Percentiles rank a stretch among this genome's conserved stretches.
phyloP scores from a whole-genome alignment of 2,329 filamentous ascomycete genomes.

The Diaporthe capsici region DNA sequence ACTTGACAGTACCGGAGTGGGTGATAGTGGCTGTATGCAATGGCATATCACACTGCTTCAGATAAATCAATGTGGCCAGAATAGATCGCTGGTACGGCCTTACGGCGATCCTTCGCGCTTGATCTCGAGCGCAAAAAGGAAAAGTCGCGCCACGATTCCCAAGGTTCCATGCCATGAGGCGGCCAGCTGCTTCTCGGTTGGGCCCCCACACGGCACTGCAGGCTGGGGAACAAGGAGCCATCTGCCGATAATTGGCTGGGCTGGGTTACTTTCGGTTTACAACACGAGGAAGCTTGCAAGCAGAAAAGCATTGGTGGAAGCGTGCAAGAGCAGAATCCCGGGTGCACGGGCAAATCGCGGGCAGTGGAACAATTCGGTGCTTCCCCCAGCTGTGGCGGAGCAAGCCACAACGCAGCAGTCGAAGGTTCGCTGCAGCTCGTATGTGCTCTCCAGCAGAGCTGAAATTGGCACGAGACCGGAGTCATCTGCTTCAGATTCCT shows the following conservation, averaged over 20 bases:
- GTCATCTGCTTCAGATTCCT: not conserved
- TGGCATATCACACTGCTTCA: not conserved
- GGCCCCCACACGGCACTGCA: slow-evolving; percentile 15
- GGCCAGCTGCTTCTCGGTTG: slow-evolving; percentile 29
- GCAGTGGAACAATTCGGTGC: not conserved
- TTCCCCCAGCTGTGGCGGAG: slow-evolving; percentile 13
- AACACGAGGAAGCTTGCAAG: slow-evolving; percentile 25
- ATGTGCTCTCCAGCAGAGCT: not conserved
- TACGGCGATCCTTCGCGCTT: slow-evolving; percentile 5
- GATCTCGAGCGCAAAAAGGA: slow-evolving; percentile 13
- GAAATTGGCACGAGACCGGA: not conserved
- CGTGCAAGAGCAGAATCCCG: slow-evolving; percentile 10
- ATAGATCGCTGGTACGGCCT: not conserved
- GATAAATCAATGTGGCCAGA: not conserved
- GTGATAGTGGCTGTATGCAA: slow-evolving; percentile 30
- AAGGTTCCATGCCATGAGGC: slow-evolving; percentile 9
- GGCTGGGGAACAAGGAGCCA: slow-evolving; percentile 14
- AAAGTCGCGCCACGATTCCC: slow-evolving; percentile 37
- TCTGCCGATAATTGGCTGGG: slow-evolving; percentile 21
- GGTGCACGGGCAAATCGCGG: slow-evolving; percentile 21
- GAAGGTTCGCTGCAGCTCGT: slow-evolving; percentile 28
- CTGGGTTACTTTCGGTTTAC: not conserved
- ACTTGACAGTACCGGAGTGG: slow-evolving; percentile 5
- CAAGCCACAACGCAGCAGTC: slow-evolving; percentile 12
- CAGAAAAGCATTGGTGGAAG: slow-evolving; percentile 16